These are phyloP conservation scores for Sesbania bispinosa DNA, from an alignment of 306 rosid species.

Conservation along the genomic window DNA sequence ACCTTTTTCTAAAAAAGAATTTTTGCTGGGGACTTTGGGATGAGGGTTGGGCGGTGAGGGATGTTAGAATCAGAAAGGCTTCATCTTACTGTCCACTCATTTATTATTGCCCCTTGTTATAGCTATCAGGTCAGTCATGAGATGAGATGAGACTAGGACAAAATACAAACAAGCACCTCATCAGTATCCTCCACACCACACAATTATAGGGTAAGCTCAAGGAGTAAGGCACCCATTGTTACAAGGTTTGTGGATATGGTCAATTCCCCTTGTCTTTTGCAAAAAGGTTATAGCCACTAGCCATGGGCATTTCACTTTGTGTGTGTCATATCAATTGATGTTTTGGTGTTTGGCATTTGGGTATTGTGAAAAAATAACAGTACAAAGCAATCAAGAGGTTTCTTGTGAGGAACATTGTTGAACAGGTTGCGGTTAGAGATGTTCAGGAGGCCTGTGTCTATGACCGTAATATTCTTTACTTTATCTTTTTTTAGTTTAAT, in stretches of 20 bases:
- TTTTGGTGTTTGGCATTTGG: background rate
- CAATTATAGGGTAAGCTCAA: too few relatives aligned
- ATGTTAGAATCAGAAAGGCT: background rate
- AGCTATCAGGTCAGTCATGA: background rate
- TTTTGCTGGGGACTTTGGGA: background rate
- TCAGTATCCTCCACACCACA: background rate
- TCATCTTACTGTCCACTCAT: background rate
- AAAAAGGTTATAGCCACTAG: too few relatives aligned
- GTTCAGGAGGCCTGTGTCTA: constrained; percentile 79
- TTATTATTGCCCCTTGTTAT: background rate
- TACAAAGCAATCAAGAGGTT: constrained; percentile 58
- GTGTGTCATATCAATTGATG: background rate
- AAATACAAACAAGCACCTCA: constrained; percentile 9
- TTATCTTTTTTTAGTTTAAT: constrained; percentile 62
- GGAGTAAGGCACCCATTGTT: too few relatives aligned
- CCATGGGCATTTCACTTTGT: background rate
- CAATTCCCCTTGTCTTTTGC: constrained; percentile 11
- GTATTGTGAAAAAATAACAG: constrained; percentile 14
- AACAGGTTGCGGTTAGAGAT: constrained; percentile 77
- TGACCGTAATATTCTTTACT: too few relatives aligned
- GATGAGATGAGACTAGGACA: background rate
- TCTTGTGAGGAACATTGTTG: constrained; percentile 75
- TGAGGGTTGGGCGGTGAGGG: background rate
- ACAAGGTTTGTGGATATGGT: constrained; percentile 18
- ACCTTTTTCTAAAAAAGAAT: background rate